These are phyloP conservation scores for Alliaria petiolata DNA, from an alignment of 345 rosid genomes.

Conservation along the genomic window DNA sequence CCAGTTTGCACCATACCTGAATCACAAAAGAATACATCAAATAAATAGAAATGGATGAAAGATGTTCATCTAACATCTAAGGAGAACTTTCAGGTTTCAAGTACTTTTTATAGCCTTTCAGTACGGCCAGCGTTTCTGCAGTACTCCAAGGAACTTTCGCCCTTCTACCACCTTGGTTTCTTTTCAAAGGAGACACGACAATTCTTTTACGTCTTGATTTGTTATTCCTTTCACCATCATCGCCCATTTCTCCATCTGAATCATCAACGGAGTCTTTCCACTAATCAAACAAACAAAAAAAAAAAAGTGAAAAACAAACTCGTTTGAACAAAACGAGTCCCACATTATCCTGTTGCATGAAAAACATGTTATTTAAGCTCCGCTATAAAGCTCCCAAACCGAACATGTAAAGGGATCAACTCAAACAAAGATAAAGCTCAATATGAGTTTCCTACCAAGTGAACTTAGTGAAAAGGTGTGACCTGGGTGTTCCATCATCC, in stretches of 20 bases:
- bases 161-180: constrained; percentile 18
- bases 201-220: constrained; percentile 9
- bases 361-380: background rate
- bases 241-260: constrained; percentile 16
- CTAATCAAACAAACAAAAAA: constrained; percentile 24
- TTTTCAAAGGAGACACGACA: constrained; percentile 15
- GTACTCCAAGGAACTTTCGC: constrained; percentile 21
- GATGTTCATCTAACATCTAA: constrained; percentile 4
- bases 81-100: constrained; percentile 12
- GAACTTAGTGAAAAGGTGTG: background rate
- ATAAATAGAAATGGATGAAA: constrained; percentile 4
- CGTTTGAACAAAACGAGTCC: constrained; percentile 2
- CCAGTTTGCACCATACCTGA: constrained; percentile 35
- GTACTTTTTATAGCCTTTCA: constrained; percentile 32
- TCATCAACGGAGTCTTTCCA: constrained; percentile 34
- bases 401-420: background rate
- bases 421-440: constrained; percentile 7
- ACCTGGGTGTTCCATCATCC: background rate
- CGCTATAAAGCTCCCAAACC: background rate
- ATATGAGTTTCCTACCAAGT: background rate
- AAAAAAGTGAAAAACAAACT: no score
- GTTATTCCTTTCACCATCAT: background rate
- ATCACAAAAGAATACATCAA: constrained; percentile 1
- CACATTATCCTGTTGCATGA: background rate
- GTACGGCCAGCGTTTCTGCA: constrained; percentile 32